These are phyloP conservation scores for Syzygium aqueum DNA, from an alignment of 345 rosid species.

Conservation along the genomic window DNA sequence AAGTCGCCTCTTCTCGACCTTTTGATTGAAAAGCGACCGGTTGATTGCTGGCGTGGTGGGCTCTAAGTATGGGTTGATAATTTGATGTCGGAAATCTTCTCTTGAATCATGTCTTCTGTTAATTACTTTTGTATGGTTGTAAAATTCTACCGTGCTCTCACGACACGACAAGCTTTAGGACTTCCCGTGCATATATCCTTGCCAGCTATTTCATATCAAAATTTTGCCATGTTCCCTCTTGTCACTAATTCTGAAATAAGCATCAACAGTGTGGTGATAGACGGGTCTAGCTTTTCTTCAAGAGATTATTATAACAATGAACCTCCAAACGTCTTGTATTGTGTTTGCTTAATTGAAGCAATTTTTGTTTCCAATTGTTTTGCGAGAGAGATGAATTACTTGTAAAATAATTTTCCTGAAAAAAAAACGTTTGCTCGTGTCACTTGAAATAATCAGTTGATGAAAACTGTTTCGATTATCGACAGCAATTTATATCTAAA, in stretches of 20 bases:
- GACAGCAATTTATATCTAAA: neutral
- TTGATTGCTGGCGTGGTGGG: neutral
- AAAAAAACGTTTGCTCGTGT: no score
- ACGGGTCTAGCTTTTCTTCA: neutral
- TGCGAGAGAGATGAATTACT: no score
- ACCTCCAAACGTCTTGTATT: neutral
- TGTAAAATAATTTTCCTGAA: no score
- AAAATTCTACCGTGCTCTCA: no score
- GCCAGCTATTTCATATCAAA: neutral
- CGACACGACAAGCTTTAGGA: no score
- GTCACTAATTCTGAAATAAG: neutral
- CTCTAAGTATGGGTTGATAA: neutral
- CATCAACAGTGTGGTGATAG: rapidly evolving
- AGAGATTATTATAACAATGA: no score
- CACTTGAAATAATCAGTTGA: rapidly evolving
- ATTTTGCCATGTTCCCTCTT: neutral
- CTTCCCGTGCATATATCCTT: no score
- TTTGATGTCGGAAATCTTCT: no score
- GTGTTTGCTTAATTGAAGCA: rapidly evolving
- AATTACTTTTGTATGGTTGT: no score
- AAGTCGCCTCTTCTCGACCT: neutral
- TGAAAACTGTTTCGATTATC: no score
- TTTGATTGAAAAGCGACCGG: neutral
- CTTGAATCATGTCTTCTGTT: no score
- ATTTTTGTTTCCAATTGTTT: no score